Conservation (phyloP, 768 basidiomycete genomes). For the Candolleomyces aberdarensis region DNA sequence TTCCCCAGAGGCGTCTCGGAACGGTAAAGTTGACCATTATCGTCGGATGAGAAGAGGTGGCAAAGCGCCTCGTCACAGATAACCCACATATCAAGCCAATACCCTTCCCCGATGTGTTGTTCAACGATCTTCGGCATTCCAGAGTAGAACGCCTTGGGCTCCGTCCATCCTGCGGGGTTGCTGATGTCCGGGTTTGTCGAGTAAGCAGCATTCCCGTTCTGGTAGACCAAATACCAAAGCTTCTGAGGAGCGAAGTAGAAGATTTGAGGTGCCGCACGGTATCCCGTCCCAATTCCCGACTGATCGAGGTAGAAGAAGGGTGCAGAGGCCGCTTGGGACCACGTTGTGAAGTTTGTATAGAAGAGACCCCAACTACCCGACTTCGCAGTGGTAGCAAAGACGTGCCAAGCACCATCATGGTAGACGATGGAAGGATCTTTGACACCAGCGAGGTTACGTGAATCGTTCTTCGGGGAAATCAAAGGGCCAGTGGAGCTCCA, state of each 20-base stretch:
- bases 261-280: constrained; percentile 16
- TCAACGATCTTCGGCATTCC: constrained; percentile 10
- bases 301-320: constrained; percentile 14
- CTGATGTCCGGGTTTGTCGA: constrained; percentile 17
- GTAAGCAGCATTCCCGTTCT: constrained; percentile 16
- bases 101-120: constrained; percentile 15
- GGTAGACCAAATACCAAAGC: constrained; percentile 18
- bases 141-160: constrained; percentile 14
- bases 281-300: constrained; percentile 15
- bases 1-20: constrained; percentile 14
- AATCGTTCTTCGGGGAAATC: constrained; percentile 12
- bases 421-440: constrained; percentile 17
- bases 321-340: constrained; percentile 5
- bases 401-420: constrained; percentile 16
- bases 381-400: constrained; percentile 15
- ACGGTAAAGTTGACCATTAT: constrained; percentile 20
- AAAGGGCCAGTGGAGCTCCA: constrained; percentile 14
- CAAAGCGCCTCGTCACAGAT: constrained; percentile 18
- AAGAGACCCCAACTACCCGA: constrained; percentile 11
- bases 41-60: constrained; percentile 20
- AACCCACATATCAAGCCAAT: constrained; percentile 23
- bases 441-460: constrained; percentile 11
- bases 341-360: constrained; percentile 17
- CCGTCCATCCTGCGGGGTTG: constrained; percentile 17
- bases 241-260: constrained; percentile 20